Conservation (phyloP, 495 filamentous ascomycete genomes). For the Letharia lupina region DNA sequence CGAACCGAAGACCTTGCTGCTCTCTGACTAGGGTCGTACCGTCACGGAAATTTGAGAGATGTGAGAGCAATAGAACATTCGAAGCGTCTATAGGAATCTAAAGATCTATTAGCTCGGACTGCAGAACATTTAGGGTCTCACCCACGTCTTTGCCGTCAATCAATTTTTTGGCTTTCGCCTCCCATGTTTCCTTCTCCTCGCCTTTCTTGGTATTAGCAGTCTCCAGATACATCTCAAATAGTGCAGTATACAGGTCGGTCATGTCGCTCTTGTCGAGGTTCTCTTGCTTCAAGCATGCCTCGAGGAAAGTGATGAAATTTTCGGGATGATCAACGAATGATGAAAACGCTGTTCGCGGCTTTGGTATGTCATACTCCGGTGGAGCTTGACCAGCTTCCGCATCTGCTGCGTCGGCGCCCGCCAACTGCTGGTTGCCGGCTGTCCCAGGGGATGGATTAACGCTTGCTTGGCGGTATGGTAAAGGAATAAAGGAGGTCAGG, state of each 20-base stretch:
- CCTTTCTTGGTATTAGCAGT: constrained; percentile 65
- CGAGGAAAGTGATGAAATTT: constrained; percentile 84
- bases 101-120: constrained; percentile 22
- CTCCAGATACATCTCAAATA: constrained; percentile 97
- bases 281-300: constrained; percentile 66
- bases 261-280: constrained; percentile 61
- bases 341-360: constrained; percentile 86
- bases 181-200: constrained; percentile 68
- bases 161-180: constrained; percentile 74
- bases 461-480: constrained; percentile 70
- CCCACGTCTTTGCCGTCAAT: constrained; percentile 66
- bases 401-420: constrained; percentile 26
- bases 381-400: constrained; percentile 29
- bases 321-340: constrained; percentile 90
- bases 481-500: constrained; percentile 68
- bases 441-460: constrained; percentile 37
- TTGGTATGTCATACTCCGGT: constrained; percentile 47
- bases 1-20: constrained; percentile 81
- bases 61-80: constrained; percentile 84
- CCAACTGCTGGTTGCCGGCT: constrained; percentile 27
- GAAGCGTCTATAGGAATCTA: constrained; percentile 85
- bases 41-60: constrained; percentile 81
- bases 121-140: not conserved
- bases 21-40: constrained; percentile 90
- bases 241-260: constrained; percentile 82